Base-by-base conservation (phyloP, 257 asterid genomes). In the Agastache rugosa region DNA sequence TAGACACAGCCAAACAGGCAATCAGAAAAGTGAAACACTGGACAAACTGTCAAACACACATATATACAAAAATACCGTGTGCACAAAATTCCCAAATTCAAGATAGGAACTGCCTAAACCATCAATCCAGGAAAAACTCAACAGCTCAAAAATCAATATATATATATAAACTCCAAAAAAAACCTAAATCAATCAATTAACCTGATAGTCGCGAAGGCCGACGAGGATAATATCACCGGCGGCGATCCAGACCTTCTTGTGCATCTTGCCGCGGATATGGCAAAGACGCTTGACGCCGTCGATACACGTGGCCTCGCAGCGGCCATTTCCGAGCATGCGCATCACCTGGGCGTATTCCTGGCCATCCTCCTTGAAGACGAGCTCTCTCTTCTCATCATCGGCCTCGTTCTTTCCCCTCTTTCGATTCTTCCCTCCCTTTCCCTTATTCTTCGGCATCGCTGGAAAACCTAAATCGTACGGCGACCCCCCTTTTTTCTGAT, bases 391-490 rank as follows among this genome's bases (percentile, higher is more conserved):
- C 89, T 90, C 97, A 22, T 93, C 98, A 2, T 93, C 98, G 12
- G 97, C 97, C 61, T 91, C 97, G 85, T 93, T 93, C 93, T 91
- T 93, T 1, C 98, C 98, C 62, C 97, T 88, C 91, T 93, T 93
- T 73, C 97, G 83, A 73, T 93, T 93, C 87, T 93, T 93, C 2
- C 97, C 97, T 89, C 98, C 97, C 92, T 93, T 93, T 67, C 98
- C 98, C 89, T 93, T 93, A 82, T 93, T 93, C 97, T 93, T 93
- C 85, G 97, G 97, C 97, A 93, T 91, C 17, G 58, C 51, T 61
- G 68, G 42, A 69, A 71, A 85, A 83, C 93, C 87, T 86, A 81
- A 83, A 65, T 79, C 82, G 25, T 8, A 66, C 78, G 85, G 79
- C 63, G 39, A 0, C 41, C 3, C 17, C 35, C 2, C 42, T 72